A percentile compares a stretch with the other conserved stretches of the same genome.
Evolutionary conservation across 345 rosid species (phyloP).

Genomic region (Cardamine chenopodiifolia): DNA sequence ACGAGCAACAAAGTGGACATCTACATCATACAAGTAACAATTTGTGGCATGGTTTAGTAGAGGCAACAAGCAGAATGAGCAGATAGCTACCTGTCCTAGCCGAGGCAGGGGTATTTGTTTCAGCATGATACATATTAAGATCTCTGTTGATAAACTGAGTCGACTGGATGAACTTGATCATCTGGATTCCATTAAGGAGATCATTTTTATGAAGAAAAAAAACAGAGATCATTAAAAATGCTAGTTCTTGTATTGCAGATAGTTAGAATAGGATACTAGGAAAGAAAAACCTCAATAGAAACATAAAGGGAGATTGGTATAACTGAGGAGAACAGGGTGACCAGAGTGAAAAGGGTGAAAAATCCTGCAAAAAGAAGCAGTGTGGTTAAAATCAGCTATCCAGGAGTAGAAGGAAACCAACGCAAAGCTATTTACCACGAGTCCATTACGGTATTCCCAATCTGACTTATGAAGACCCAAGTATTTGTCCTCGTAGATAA

Average conservation of each 20-base stretch:
- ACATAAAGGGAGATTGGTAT: slow-evolving; percentile 98
- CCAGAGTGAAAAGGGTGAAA: slow-evolving; percentile 80
- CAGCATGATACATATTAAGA: slow-evolving; percentile 85
- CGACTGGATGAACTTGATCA: slow-evolving; percentile 96
- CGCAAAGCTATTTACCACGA: slow-evolving; percentile 58
- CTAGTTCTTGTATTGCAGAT: slow-evolving; percentile 11
- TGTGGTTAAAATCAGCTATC: slow-evolving; percentile 9
- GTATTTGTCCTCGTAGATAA: slow-evolving; percentile 56
- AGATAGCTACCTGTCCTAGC: slow-evolving; percentile 83
- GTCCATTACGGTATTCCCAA: slow-evolving; percentile 74
- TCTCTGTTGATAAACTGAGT: slow-evolving; percentile 97
- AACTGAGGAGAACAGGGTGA: slow-evolving; percentile 91
- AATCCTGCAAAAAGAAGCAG: slow-evolving; percentile 45
- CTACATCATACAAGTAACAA: slow-evolving; percentile 21
- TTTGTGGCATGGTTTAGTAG: slow-evolving; percentile 6
- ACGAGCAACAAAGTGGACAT: slow-evolving; percentile 11
- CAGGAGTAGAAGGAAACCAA: slow-evolving; percentile 25
- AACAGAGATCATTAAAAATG: slow-evolving; percentile 25
- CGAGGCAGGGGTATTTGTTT: slow-evolving; percentile 87
- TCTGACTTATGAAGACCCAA: slow-evolving; percentile 58
- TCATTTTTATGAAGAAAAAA: too few species aligned
- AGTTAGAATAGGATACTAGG: slow-evolving; percentile 21
- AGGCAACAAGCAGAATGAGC: slow-evolving; percentile 6
- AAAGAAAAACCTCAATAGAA: slow-evolving; percentile 82
- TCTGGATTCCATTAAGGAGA: slow-evolving; percentile 53